Evolutionary conservation across 1,284 basidiomycete genomes (phyloP), one percentile per base, ranked within the genome.

Genomic region (Sanghuangporus weigelae): DNA sequence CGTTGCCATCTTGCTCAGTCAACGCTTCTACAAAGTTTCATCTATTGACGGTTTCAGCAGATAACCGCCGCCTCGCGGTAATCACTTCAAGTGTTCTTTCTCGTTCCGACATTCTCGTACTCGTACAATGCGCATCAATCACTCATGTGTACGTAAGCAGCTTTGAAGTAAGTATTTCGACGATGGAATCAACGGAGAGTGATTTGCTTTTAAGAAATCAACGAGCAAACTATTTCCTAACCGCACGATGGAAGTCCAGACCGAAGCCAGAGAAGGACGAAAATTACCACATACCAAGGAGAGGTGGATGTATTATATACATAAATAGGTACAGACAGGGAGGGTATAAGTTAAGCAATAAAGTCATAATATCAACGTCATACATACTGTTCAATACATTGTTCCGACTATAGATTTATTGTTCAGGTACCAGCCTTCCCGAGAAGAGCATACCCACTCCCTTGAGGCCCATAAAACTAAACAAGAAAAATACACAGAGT

Each of bases 401-500:
- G 11, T 40, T 26, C 11, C 31, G 16, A 36, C 2, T 21, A 36
- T 1, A 35, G 31, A 31, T 31, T 35, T 16, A 1, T 7, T 36
- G 14, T 31, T 72, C 67, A 81, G 58, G 75, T 77, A 48, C 81
- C 79, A 1, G 79, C 76, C 71, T 87, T 89, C 36, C 89, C 89
- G 2, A 90, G 76, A 44, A 91, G 73, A 16, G 88, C 89, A 70
- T 92, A 92, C 39, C 89, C 90, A 63, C 77, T 79, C 21, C 89
- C 89, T 70, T 83, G 83, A 0, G 89, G 89, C 4, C 89, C 89
- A 70, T 90, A 82, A 64, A 84, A 73, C 84, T 89, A 49, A 26
- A 26, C 50, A 46, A 58, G 38, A 23, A 59, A 16, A 67, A 21
- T 14, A 38, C 21, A 3, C 16, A 16, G 1, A 23, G 31, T n/a